Base-by-base conservation (phyloP, 176 grass and related monocot species). In the Ensete ventricosum region DNA sequence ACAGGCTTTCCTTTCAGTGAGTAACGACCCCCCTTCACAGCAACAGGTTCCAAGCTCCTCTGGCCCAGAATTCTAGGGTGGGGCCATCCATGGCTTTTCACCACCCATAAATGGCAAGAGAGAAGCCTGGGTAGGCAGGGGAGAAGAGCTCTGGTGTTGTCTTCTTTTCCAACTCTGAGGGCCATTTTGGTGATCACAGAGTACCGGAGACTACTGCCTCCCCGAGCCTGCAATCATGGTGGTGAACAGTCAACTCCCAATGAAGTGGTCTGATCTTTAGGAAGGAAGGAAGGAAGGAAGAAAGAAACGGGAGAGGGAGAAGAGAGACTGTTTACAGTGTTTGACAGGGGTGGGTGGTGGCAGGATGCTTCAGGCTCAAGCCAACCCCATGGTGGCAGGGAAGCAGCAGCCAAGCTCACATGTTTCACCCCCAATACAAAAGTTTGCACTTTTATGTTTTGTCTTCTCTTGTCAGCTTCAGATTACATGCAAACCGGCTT, bases 1-100 rank as follows among this genome's bases (percentile, higher is more conserved):
- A 70, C 67, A 50, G 67, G 26, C 65, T 43, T 43, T 43, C 10
- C 65, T 3, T 27, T 24, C 29, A 48, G 66, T 48, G 29, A 43
- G 26, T 69, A 69, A 69, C 66, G 29, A 22, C 29, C 66, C 34
- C 66, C 14, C 66, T 69, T 50, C 66, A 13, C 66, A 69, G 14
- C 13, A 49, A 48, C 66, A 49, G 66, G 4, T 12, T 29, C 22
- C 29, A 16, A 17, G 27, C 34, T 50, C 66, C 6, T 19, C 67
- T 51, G 67, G 67, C 67, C 67, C 67, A 70, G 67, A 70, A 70
- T 70, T 20, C 67, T 50, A 70, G 67, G 67, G 67, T 52, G 67
- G 67, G 29, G 67, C 20, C 67, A 21, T 52, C 20, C 67, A 21
- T 52, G 9, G 51, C 51, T 67, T 67, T 67, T 67, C 65, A 14